Base-by-base conservation (phyloP, 2,329 filamentous ascomycete species). In the Diplodia corticola region DNA sequence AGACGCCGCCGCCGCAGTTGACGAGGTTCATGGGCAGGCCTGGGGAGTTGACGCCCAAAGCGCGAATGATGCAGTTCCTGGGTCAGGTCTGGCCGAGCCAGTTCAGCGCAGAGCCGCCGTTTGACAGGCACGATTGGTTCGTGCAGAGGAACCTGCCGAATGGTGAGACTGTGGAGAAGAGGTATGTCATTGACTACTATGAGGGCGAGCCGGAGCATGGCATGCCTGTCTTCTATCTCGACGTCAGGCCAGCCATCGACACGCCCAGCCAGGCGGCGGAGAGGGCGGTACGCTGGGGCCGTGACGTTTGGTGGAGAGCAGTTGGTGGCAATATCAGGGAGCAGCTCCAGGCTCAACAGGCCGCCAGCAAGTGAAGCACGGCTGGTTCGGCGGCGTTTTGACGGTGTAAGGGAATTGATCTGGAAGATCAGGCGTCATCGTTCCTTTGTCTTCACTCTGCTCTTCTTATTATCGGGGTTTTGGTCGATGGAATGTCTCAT, bases 101-200 rank as follows among this genome's bases (percentile, higher is more conserved):
- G 73, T 99, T 91, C 79, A 90, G 82, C 5, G 89, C 89, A 7
- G 89, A 92, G 63, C 91, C 92, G 12, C 95, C 95, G 1, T 99
- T 99, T 73, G 95, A 99, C 79, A 88, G 95, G 68, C 95, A 99
- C 77, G 95, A 99, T 77, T 99, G 95, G 95, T 98, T 90, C 75
- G 91, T 99, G 49, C 86, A 91, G 70, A 86, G 95, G 69, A 85
- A 89, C 37, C 79, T 85, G 57, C 80, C 83, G 5, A 83, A 88
- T 64, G 91, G 91, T 30, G 77, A 88, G 67, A 84, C 82, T 72
- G 90, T 89, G 76, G 89, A 97, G 81, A 83, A 97, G 53, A 88
- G 95, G 73, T 99, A 99, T 77, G 88, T 99, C 65, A 99, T 99
- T 76, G 95, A 99, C 78, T 98, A 97, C 80, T 98, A 98, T 79